Base-by-base conservation (phyloP, 768 basidiomycete genomes). In the Galerina marginata region DNA sequence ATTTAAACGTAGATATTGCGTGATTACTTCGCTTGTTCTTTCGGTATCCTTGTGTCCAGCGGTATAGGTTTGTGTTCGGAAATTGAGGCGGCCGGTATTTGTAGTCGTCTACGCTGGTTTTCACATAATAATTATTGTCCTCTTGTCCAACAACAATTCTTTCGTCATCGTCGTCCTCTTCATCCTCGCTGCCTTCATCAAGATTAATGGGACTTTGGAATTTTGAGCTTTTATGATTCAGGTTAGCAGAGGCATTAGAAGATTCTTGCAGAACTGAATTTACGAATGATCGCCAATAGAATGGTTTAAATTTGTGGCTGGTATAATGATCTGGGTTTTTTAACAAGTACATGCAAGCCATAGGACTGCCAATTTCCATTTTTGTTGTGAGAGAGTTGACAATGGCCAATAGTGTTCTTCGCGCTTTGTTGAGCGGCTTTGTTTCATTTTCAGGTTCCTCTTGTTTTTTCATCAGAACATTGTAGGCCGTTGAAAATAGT, bases 401-500 rank as follows among this genome's bases (percentile, higher is more conserved):
- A 16, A 57, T 51, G n/a, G 50, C 33, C 33, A 44, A 25, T 29
- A 56, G 11, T 25, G 47, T 44, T 25, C n/a, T 25, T 29, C 46
- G 51, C 20, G 46, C 55, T 51, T 26, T 12, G 26, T 50, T 16
- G 1, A 47, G 15, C 2, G 6, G 10, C 11, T 47, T 26, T 47
- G 12, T 6, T 9, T 25, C 46, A 6, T 47, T 12, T 6, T 25
- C 46, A 10, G 23, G 23, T 26, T 25, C 12, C 2, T 56, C n/a
- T 46, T 23, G 15, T 16, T 20, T 45, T 6, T 20, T 20, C 20
- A 20, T 20, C 1, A 42, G 14, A 2, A 46, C 45, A 10, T 36
- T 20, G 9, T 25, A 26, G 6, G 55, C 25, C 3, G 45, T 56
- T 15, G 40, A 55, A 65, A 77, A 77, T 6, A 77, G 67, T 10